Evolutionary conservation across 768 basidiomycete species (phyloP).

Genomic region (Boletus edulis): DNA sequence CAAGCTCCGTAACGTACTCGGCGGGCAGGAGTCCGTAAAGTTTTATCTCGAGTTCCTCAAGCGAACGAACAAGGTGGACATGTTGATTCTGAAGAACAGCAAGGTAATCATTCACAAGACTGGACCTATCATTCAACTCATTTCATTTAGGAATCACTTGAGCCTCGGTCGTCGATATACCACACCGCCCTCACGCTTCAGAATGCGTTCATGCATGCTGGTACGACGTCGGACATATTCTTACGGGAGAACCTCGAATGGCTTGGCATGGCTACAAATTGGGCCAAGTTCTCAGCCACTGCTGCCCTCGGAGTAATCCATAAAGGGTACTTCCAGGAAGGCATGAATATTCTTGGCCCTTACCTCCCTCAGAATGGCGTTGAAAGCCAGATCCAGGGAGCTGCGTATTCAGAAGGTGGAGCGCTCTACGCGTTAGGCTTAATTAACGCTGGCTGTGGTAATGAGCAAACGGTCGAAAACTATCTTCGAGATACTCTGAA

Average conservation of each 20-base stretch:
- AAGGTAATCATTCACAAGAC: conserved; percentile 52
- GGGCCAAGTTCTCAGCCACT: conserved; percentile 98
- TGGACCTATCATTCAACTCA: conserved; percentile 1
- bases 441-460: conserved; percentile 90
- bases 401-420: conserved; percentile 92
- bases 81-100: conserved; percentile 87
- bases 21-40: conserved; percentile 89
- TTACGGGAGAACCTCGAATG: conserved; percentile 96
- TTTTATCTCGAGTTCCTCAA: conserved; percentile 94
- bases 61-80: conserved; percentile 90
- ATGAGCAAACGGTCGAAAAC: conserved; percentile 58
- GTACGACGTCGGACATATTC: conserved; percentile 93
- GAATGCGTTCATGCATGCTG: conserved; percentile 98
- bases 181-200: conserved; percentile 95
- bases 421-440: conserved; percentile 94
- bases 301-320: conserved; percentile 97
- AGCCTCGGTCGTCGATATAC: conserved; percentile 94
- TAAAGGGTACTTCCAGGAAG: conserved; percentile 93
- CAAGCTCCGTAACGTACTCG: conserved; percentile 78
- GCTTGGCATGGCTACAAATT: conserved; percentile 92
- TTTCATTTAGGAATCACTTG: conserved; percentile 70
- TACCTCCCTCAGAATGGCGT: conserved; percentile 82
- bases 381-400: conserved; percentile 74
- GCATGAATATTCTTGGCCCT: conserved; percentile 87
- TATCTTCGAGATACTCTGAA: conserved; percentile 82